phyloP scores from a whole-genome alignment of 306 rosid genomes.

The Quercus rubra region DNA sequence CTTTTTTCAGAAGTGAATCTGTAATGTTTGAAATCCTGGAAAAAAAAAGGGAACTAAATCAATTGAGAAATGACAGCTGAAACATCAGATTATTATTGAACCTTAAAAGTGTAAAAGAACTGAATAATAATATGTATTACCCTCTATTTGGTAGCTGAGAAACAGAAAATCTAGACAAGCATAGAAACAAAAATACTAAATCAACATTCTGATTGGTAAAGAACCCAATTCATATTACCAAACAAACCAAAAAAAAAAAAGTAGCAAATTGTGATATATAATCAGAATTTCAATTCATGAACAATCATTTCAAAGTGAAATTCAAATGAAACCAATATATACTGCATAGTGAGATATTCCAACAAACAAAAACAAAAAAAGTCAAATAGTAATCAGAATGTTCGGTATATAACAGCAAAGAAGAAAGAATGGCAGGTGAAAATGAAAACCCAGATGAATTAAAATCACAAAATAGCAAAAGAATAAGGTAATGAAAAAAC shows the following conservation, averaged over 20 bases:
- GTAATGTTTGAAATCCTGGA: background rate
- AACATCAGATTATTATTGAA: background rate
- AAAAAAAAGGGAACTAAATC: background rate
- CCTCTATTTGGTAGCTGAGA: background rate
- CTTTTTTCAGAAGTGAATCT: background rate
- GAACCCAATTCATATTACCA: background rate
- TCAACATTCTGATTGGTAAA: background rate
- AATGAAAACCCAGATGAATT: slow-evolving; percentile 3
- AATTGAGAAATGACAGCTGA: background rate
- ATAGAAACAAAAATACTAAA: background rate
- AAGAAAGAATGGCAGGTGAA: background rate
- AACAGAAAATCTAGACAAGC: background rate
- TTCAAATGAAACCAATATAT: background rate
- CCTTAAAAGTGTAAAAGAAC: background rate
- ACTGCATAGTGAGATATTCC: background rate
- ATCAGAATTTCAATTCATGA: background rate
- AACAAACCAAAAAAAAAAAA: background rate
- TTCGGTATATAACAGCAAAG: background rate
- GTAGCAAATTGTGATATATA: background rate
- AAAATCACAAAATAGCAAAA: background rate
- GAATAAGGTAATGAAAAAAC: background rate
- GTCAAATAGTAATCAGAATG: background rate
- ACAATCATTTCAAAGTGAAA: background rate
- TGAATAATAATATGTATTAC: background rate
- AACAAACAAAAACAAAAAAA: background rate